Base-by-base conservation (phyloP, 306 rosid species). In the Inga oerstediana region DNA sequence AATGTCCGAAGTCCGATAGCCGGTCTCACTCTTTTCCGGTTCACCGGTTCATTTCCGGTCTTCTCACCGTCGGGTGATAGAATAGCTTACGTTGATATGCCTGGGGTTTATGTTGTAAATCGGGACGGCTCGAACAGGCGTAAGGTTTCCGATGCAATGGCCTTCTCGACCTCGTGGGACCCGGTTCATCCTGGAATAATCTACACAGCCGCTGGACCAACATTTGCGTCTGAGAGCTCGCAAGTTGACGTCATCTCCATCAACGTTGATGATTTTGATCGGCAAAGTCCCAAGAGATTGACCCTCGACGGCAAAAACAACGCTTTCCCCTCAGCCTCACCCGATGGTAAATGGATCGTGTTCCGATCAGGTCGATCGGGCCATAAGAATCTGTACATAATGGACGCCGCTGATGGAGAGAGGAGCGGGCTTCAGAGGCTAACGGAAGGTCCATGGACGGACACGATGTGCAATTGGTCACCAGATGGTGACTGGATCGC, bases 381-480 rank as follows among this genome's bases (percentile, higher is more conserved):
- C 41, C 84, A 89, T 39, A 95, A 92, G 86, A 93, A 93, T 20
- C 70, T 93, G 0, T 92, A 93, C 75, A 72, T 95, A 13, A 93
- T 93, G 97, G 97, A 93, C 20, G 90, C 97, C 0, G 84, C 81
- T 48, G 83, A 62, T 0, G 99, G 98, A n/a, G 99, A 95, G 78
- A 81, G 37, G 0, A 35, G 76, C 3, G 89, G 83, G 66, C 86
- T 93, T 2, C 77, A 51, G 0, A 83, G 90, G 70, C 79, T 95
- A 4, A 95, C 99, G 0, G 85, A 86, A 46, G 99, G 98, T 1
- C 80, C 85, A 0, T 95, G 99, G 97, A 85, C 89, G 0, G 99
- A 95, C 78, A 95, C 98, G 0, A 95, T 95, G 99, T 90, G 94
- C 22, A 90, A 64, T 59, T 95, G 99, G 97, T 93, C 98, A 3